Percentiles rank a stretch among this genome's conserved stretches.
phyloP scores from a whole-genome alignment of 2,329 filamentous ascomycete species.

The Dothideomycetidae sp. region DNA sequence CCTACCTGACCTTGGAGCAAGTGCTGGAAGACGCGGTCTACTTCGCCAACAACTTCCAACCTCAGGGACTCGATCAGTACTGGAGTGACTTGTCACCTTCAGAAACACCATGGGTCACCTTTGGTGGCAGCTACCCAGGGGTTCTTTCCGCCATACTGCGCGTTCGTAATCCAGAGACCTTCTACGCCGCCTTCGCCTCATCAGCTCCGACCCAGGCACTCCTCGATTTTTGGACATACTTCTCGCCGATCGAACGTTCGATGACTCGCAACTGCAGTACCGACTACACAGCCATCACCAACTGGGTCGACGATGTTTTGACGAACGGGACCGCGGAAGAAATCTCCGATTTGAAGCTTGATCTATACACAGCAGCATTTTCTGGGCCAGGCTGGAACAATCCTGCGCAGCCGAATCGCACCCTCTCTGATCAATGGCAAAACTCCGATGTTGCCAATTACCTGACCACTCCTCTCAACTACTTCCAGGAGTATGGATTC shows the following conservation, averaged over 20 bases:
- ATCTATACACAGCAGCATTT: conserved; percentile 11
- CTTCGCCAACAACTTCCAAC: conserved; percentile 15
- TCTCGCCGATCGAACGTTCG: conserved; percentile 11
- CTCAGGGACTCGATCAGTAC: conserved; percentile 9
- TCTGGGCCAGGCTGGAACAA: conserved; percentile 9
- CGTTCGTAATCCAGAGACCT: conserved; percentile 15
- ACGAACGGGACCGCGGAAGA: conserved; percentile 12
- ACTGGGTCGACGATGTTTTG: conserved; percentile 13
- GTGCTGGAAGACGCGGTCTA: conserved; percentile 16
- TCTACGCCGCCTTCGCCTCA: conserved; percentile 14
- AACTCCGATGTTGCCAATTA: conserved; percentile 10
- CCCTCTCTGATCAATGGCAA: conserved; percentile 8
- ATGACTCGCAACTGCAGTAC: conserved; percentile 14
- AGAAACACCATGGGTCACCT: conserved; percentile 15
- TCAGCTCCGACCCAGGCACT: conserved; percentile 13
- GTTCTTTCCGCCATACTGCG: conserved; percentile 13
- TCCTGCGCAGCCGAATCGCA: conserved; percentile 7
- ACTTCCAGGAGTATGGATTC: conserved; percentile 15
- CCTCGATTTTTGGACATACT: conserved; percentile 15
- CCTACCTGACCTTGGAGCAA: conserved; percentile 15
- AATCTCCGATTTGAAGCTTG: conserved; percentile 12
- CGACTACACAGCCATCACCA: conserved; percentile 12
- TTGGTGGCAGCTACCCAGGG: conserved; percentile 16
- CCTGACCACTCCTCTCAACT: conserved; percentile 9
- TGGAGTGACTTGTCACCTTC: conserved; percentile 10